Evolutionary conservation across 2,329 filamentous ascomycete genomes (phyloP), one percentile per base, ranked within the genome.

Genomic region (Monosporascus sp.): DNA sequence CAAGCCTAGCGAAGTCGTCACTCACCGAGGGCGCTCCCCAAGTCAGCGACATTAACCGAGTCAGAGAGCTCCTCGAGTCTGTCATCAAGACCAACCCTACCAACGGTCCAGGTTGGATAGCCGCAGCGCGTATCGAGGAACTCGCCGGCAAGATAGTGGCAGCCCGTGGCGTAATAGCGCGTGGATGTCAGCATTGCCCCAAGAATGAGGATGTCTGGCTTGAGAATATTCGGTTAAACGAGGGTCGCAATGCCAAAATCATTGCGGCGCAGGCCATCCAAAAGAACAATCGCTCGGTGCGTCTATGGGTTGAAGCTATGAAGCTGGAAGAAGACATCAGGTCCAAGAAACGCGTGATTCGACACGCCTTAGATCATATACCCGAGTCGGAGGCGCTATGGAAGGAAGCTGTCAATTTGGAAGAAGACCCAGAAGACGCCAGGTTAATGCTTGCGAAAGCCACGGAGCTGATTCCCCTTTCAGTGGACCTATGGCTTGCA

Each of bases 21-120:
- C 75, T 91, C 54, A 88, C 85, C 54, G 89, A 91, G 54, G 84
- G 86, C 5, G 89, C 95, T 64, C 83, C 89, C 5, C 88, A 92
- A 63, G 89, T 97, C 26, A 93, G 94, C 55, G 94, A 99, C 66
- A 91, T 99, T 69, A 96, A 96, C 67, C 88, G 94, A 70, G 94
- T 95, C 18, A 85, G 94, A 58, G 87, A 92, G 58, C 79, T 99
- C 37, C 76, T 99, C n/a, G 91, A 96, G 67, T 97, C 93, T 0
- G 94, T 97, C 47, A 95, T 96, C 69, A 95, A 94, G 72, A 97
- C 93, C 7, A 99, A 99, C 69, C 90, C 93, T 2, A 92, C 90
- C 58, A 95, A 97, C 66, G 91, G 89, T 0, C 89, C 94, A 9
- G 94, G 91, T 20, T 99, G 95, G 89, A 95, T 99, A 63, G 94